A percentile compares a stretch with the other conserved stretches of the same genome.
Conservation (phyloP, 2,329 filamentous ascomycete species). For the Xylariomycetidae sp. region DNA sequence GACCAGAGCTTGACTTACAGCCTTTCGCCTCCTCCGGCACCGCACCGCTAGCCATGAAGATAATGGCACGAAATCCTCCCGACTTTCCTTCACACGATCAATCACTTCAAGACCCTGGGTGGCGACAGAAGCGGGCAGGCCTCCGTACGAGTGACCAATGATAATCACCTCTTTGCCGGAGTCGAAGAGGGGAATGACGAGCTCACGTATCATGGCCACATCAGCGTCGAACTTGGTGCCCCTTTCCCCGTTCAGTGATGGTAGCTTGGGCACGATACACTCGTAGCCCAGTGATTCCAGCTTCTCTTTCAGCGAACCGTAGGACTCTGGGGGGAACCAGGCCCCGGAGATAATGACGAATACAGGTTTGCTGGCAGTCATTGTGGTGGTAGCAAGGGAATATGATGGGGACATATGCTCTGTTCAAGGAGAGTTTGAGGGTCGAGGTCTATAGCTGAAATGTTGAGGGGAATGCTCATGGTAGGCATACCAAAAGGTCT, state of each 20-base stretch:
- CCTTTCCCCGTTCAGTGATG: neutral
- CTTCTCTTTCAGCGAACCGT: neutral
- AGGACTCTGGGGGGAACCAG: neutral
- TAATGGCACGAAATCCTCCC: slow-evolving; percentile 7
- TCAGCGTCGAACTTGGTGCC: neutral
- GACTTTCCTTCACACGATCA: slow-evolving; percentile 3
- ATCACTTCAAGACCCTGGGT: slow-evolving; percentile 6
- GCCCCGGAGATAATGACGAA: neutral
- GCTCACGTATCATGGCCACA: neutral
- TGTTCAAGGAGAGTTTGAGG: too few relatives aligned
- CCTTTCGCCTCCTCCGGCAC: slow-evolving; percentile 1
- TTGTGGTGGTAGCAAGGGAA: too few relatives aligned
- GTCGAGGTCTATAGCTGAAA: too few relatives aligned
- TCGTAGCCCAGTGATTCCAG: neutral
- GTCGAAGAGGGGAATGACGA: slow-evolving; percentile 5
- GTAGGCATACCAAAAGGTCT: too few relatives aligned
- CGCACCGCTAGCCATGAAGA: slow-evolving; percentile 10
- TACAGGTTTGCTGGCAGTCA: neutral
- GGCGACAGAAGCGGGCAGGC: slow-evolving; percentile 6
- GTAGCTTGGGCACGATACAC: neutral
- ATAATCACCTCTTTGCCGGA: slow-evolving; percentile 7
- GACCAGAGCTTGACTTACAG: too few relatives aligned
- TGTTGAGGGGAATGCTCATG: too few relatives aligned
- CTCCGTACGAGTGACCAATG: slow-evolving; percentile 8
- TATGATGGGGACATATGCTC: too few relatives aligned